Conservation (phyloP, 176 grass and related monocot genomes). For the Paspalum vaginatum region DNA sequence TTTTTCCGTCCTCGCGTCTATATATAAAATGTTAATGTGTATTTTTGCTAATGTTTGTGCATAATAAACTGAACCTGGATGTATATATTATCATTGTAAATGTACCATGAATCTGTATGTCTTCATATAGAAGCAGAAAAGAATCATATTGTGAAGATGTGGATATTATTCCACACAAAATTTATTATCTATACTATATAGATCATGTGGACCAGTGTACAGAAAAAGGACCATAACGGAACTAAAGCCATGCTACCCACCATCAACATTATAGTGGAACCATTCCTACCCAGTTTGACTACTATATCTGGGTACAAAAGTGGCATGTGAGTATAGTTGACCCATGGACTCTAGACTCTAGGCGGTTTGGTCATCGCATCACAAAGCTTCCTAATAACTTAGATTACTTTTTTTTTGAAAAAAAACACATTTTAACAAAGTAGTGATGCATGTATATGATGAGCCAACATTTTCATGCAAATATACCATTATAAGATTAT, state of each 20-base stretch:
- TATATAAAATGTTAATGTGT: not conserved
- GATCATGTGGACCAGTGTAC: constrained; percentile 7
- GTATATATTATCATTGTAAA: too few species aligned
- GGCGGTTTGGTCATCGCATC: not conserved
- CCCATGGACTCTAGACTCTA: not conserved
- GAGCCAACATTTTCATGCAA: not conserved
- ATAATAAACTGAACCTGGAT: not conserved
- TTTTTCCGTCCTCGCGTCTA: constrained; percentile 52
- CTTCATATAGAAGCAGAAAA: not conserved
- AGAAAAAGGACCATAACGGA: constrained; percentile 37
- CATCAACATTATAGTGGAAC: not conserved
- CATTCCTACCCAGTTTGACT: constrained; percentile 35
- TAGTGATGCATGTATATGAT: not conserved
- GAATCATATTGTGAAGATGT: constrained; percentile 5
- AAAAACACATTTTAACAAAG: not conserved
- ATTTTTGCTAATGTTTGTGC: not conserved
- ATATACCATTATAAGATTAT: not conserved
- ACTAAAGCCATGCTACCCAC: constrained; percentile 24
- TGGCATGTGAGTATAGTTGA: not conserved
- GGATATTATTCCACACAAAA: constrained; percentile 7
- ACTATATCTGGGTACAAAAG: constrained; percentile 14
- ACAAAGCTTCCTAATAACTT: not conserved
- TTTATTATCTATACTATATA: not conserved
- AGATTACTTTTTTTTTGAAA: not conserved
- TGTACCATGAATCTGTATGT: too few species aligned